These are phyloP conservation scores for Pyrus communis DNA, from an alignment of 306 rosid genomes.

Conservation along the genomic window DNA sequence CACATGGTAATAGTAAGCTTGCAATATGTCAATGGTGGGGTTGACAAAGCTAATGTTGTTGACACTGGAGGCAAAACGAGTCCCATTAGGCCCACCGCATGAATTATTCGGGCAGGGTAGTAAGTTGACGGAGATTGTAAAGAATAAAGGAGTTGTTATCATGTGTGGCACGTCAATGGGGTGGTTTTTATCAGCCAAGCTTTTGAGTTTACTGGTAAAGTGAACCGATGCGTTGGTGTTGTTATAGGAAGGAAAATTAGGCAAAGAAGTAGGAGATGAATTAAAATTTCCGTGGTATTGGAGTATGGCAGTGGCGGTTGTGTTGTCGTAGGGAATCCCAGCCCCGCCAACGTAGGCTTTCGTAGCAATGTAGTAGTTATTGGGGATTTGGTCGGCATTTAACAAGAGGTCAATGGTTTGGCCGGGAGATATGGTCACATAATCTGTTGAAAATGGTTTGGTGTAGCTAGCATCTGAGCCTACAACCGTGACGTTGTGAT, in stretches of 20 bases:
- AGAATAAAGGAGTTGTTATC: not conserved
- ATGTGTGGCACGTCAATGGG: not conserved
- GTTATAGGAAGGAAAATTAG: slow-evolving; percentile 11
- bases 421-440: slow-evolving; percentile 16
- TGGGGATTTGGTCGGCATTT: slow-evolving; percentile 5
- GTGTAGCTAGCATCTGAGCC: slow-evolving; percentile 25
- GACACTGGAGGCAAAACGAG: slow-evolving; percentile 10
- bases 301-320: slow-evolving; percentile 23
- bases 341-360: not conserved
- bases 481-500: slow-evolving; percentile 21
- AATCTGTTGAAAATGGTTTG: slow-evolving; percentile 17
- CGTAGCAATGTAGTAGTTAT: slow-evolving; percentile 21
- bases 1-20: slow-evolving; percentile 13
- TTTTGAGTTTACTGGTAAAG: slow-evolving; percentile 10
- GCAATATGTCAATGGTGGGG: slow-evolving; percentile 20
- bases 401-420: slow-evolving; percentile 24
- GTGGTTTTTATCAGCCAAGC: slow-evolving; percentile 5
- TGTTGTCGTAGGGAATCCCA: not conserved
- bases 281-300: not conserved
- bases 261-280: not conserved
- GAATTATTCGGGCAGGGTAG: slow-evolving; percentile 14
- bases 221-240: slow-evolving; percentile 11
- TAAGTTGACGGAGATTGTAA: slow-evolving; percentile 8
- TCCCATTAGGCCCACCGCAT: slow-evolving; percentile 23
- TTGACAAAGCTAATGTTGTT: slow-evolving; percentile 29